Evolutionary conservation across 2,329 filamentous ascomycete genomes (phyloP).

Genomic region (Dactylellina cionopaga): DNA sequence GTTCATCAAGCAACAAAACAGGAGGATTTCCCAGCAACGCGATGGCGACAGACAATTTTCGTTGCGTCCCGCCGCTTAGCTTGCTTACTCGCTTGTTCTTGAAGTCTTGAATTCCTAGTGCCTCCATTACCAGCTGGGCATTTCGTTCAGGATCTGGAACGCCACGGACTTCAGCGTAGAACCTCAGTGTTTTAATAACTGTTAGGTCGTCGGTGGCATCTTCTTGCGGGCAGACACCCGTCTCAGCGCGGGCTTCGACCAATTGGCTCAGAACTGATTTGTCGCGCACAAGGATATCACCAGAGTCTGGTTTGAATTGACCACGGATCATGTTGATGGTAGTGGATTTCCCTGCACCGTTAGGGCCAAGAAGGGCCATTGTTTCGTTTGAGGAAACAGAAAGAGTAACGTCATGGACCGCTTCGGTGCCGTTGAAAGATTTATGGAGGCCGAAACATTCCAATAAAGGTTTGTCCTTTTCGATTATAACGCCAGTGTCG

Average conservation of each 20-base stretch:
- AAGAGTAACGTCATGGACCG: slow-evolving; percentile 87
- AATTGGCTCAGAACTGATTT: slow-evolving; percentile 51
- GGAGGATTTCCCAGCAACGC: slow-evolving; percentile 59
- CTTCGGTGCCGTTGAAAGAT: slow-evolving; percentile 77
- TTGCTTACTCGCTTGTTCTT: slow-evolving; percentile 55
- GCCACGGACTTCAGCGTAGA: slow-evolving; percentile 59
- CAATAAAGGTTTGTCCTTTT: slow-evolving; percentile 74
- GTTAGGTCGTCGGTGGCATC: slow-evolving; percentile 60
- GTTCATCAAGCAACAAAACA: slow-evolving; percentile 59
- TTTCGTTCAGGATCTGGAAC: slow-evolving; percentile 57
- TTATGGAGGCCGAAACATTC: slow-evolving; percentile 80
- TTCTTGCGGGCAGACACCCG: slow-evolving; percentile 60
- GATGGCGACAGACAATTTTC: slow-evolving; percentile 59
- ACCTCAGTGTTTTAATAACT: slow-evolving; percentile 58
- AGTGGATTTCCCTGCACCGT: slow-evolving; percentile 90
- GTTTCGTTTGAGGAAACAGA: slow-evolving; percentile 81
- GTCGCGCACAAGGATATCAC: slow-evolving; percentile 72
- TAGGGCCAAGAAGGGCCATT: slow-evolving; percentile 90
- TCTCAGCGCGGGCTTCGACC: slow-evolving; percentile 52
- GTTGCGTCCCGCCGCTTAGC: slow-evolving; percentile 58
- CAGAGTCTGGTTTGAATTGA: slow-evolving; percentile 79
- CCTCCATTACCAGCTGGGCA: slow-evolving; percentile 57
- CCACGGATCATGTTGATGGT: slow-evolving; percentile 89
- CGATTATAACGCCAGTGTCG: slow-evolving; percentile 67
- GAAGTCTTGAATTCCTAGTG: slow-evolving; percentile 57